A percentile compares a stretch with the other conserved stretches of the same genome.
Conservation (phyloP, 345 rosid genomes). For the Salix viminalis region DNA sequence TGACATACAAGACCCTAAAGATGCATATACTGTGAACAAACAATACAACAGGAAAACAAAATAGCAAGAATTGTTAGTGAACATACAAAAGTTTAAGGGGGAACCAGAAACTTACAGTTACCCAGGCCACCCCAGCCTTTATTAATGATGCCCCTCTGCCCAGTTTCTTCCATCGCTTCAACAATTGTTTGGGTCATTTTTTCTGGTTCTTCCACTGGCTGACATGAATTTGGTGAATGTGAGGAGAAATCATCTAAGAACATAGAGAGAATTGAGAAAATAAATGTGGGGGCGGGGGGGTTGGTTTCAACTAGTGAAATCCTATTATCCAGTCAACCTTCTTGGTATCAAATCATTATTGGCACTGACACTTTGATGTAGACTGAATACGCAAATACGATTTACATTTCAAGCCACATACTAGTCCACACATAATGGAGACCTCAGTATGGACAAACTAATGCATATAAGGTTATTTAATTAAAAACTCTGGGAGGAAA, state of each 20-base stretch:
- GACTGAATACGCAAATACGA: background rate
- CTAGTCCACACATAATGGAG: background rate
- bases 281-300: background rate
- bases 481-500: background rate
- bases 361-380: background rate
- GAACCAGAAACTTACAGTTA: constrained; percentile 48
- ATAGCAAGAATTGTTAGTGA: background rate
- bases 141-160: constrained; percentile 91
- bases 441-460: background rate
- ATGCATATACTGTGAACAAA: background rate
- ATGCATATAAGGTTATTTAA: background rate
- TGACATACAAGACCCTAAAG: background rate
- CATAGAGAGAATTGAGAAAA: background rate
- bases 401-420: background rate
- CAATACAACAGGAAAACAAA: background rate
- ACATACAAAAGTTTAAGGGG: background rate
- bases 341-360: background rate
- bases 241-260: background rate
- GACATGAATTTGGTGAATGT: constrained; percentile 15
- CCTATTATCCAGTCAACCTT: background rate
- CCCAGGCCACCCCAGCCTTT: constrained; percentile 99
- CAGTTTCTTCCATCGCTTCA: constrained; percentile 66
- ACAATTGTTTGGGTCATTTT: constrained; percentile 83
- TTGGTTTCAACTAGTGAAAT: background rate
- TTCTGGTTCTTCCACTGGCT: constrained; percentile 92